phyloP scores from a whole-genome alignment of 192 early-diverging fungal species.

The Coemansia brasiliensis region DNA sequence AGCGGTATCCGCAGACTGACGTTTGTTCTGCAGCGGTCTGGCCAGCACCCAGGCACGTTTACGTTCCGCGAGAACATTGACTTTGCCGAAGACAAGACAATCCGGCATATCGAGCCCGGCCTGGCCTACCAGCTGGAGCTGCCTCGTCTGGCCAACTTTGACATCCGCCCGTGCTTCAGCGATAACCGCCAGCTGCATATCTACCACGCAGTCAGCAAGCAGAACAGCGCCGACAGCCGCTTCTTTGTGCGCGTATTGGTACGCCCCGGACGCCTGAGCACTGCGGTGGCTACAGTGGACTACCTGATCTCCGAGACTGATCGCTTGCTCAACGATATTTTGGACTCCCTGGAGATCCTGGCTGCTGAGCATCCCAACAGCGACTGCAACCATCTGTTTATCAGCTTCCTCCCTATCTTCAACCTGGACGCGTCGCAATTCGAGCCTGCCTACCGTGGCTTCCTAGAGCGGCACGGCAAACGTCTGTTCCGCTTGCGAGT shows the following conservation, averaged over 20 bases:
- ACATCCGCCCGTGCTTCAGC: slow-evolving; percentile 92
- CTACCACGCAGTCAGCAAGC: slow-evolving; percentile 93
- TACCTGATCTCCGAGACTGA: slow-evolving; percentile 96
- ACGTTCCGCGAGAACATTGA: slow-evolving; percentile 89
- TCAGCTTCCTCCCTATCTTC: slow-evolving; percentile 98
- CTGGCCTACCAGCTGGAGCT: slow-evolving; percentile 98
- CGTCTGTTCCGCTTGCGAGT: slow-evolving; percentile 92
- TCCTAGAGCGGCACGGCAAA: slow-evolving; percentile 92
- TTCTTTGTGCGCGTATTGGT: slow-evolving; percentile 99
- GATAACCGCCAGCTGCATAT: slow-evolving; percentile 95
- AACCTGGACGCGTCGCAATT: slow-evolving; percentile 82
- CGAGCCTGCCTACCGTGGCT: slow-evolving; percentile 79
- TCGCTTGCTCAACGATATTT: slow-evolving; percentile 87
- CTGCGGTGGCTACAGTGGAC: slow-evolving; percentile 82
- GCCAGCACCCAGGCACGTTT: slow-evolving; percentile 88
- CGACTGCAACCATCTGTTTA: slow-evolving; percentile 98
- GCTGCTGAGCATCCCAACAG: slow-evolving; percentile 87
- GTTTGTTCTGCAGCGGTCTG: slow-evolving; percentile 80
- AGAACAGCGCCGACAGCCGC: slow-evolving; percentile 89
- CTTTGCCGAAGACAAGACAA: slow-evolving; percentile 88
- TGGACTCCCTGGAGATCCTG: slow-evolving; percentile 95
- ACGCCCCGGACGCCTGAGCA: slow-evolving; percentile 82
- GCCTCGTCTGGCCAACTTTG: slow-evolving; percentile 88
- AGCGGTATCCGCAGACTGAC: slow-evolving; percentile 85
- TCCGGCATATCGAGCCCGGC: slow-evolving; percentile 97